Evolutionary conservation across 2,329 filamentous ascomycete species (phyloP), one percentile per base, ranked within the genome.

Genomic region (Pseudogymnoascus sp.): DNA sequence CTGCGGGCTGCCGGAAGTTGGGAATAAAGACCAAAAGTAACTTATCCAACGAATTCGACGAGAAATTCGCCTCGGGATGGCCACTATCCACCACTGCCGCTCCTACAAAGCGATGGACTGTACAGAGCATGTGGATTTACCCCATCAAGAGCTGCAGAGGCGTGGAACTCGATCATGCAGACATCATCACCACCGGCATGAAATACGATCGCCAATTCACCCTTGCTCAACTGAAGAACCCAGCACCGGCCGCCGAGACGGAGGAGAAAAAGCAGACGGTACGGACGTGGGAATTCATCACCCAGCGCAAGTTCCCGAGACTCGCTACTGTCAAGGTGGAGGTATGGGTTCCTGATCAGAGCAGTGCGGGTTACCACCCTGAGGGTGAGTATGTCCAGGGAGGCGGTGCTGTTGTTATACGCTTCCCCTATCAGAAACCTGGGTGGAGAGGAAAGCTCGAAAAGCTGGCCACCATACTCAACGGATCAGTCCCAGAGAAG

Each of bases 61-160:
- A 77, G 9, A 79, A 78, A 62, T 84, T 82, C 70, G 76, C 70
- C 59, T 66, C 74, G 21, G 77, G 75, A 16, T 69, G 72, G 59
- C 69, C 69, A 8, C 69, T 75, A 3, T 69, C 66, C 14, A 70
- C 68, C 11, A 76, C 78, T 62, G 68, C 73, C 60, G 65, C 70
- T 40, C 73, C 72, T 2, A 67, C 68, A 8, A 73, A 75, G 21
- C 73, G 73, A 63, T 80, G 79, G 75, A 75, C 75, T 37, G 77
- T 88, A 59, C 87, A 91, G 73, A 89, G 88, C 63, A 78, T 96
- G 61, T 88, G 87, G 77, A 82, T 92, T 65, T 93, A 95, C 74
- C 92, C 93, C 0, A 77, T 96, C 73, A 93, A 96, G 77, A 91
- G 89, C 63, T 96, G 91, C 73, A 80, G 78, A 63, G 89, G 88